Evolutionary conservation across 352 stramenopile genomes (phyloP), one percentile per base, ranked within the genome.

Genomic region (Pythium aquatile): DNA sequence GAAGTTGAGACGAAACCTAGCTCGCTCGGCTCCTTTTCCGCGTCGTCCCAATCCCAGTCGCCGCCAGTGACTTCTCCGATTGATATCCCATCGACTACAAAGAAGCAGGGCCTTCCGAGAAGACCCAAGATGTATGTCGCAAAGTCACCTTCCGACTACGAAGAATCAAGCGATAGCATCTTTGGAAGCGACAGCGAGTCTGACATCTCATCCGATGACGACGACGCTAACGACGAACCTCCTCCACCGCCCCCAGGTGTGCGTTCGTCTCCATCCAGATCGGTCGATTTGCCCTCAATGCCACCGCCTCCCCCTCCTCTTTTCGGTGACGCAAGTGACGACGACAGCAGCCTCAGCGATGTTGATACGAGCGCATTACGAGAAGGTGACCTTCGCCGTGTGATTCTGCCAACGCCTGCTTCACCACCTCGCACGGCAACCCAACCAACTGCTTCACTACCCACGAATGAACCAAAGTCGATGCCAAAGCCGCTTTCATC

Each of bases 81-180:
- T 0, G 57, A 65, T 40, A 58, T 60, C 8, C 53, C 61, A 16
- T 35, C 68, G 14, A 49, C 58, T 26, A 40, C 16, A 16, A 24
- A 58, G 46, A 58, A 63, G 11, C 81, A 87, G 42, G 78, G 88
- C 16, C 67, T 89, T 40, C 80, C 81, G 14, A 78, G 88, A 26
- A 75, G 87, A 30, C 87, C 87, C 14, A 75, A 75, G 33, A 93
- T 95, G 83, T 94, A 92, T 29, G 83, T 92, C 13, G 81, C 86
- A 11, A 89, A 78, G 51, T 68, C 83, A 11, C 71, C 73, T 13
- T 85, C 81, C 4, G 69, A 83, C 20, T 73, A 91, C 24, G 84
- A 93, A 63, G 87, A 95, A 64, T 96, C 87, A 2, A 94, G 85
- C 47, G 87, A 96, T 72, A 93, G 83, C 61, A 93, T 96, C 30